Evolutionary conservation across 129 eudicot genomes (phyloP), one percentile per base, ranked within the genome.

Genomic region (Arctium minus): DNA sequence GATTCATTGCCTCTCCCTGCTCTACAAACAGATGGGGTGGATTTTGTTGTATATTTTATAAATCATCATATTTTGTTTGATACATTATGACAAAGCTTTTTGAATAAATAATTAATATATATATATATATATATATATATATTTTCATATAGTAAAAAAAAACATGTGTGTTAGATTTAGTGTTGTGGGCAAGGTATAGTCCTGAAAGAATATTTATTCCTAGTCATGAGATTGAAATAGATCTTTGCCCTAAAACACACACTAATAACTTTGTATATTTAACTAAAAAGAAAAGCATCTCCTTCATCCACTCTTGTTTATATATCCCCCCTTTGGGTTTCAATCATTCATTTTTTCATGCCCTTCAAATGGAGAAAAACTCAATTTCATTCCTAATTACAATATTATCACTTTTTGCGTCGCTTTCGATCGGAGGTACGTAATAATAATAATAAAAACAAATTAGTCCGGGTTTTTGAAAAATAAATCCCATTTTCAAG

Each of bases 221-320:
- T 70, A 70, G 64, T 77, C 73, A 38, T 38, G 60, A 81, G 79
- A 73, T 81, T 29, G 76, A 80, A 40, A 83, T 72, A 80, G 65
- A 82, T 82, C 83, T 85, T 88, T 80, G 77, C 94, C 94, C 78
- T 76, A 74, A 27, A 77, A 33, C 79, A 80, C 88, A 92, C 91
- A 87, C 91, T 86, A 84, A 72, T 46, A 79, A 76, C 82, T 87
- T 80, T 77, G 70, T 74, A 79, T 44, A 53, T 56, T 35, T 4
- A 48, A 60, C 38, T 73, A 32, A 42, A 84, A 93, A 81, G 97
- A 80, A 93, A 93, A 89, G 96, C 85, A 93, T 93, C 93, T 88
- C 91, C 78, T 56, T 46, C 6, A 27, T 60, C 71, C 89, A 87
- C 82, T 81, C 86, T 75, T 82, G 73, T 74, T 71, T 77, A 50